Evolutionary conservation across 2,329 filamentous ascomycete genomes (phyloP), one percentile per base, ranked within the genome.

Genomic region (Epichloe brachyelytri): DNA sequence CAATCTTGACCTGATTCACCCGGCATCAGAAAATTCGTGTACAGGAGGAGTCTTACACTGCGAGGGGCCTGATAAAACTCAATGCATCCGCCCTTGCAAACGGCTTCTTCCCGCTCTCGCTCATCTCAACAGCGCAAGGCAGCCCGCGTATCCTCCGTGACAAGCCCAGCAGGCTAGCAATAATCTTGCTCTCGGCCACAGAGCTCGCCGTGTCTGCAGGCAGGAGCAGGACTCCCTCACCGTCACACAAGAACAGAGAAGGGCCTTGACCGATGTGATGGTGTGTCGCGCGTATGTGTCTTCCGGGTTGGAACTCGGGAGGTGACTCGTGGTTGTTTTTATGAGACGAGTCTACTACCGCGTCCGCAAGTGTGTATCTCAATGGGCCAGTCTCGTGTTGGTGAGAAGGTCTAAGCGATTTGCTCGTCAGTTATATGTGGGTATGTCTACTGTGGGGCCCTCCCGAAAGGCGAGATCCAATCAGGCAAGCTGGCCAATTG

Each of bases 161-260:
- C 22, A 48, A 26, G 33, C 36, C 46, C n/a, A 48, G 46, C n/a
- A 48, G 46, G 46, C 46, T 48, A n/a, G 46, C 46, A n/a, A 40
- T 17, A 48, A 48, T 19, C 46, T 22, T 19, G 12, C 26, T 17
- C 17, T 38, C 12, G 5, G 19, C 19, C 34, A 46, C 12, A 40
- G 17, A 20, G 15, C 14, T 30, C 17, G 36, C n/a, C 8, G 20
- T 19, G 40, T 43, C 8, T 43, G 20, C 40, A 12, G 40, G 40
- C 40, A 20, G 20, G 2, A 48, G 37, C 20, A 41, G 17, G 30
- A 40, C 17, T 17, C 37, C 46, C 14, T 48, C 17, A n/a, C 46
- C n/a, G 19, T 26, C 22, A 33, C 46, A 40, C 26, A 41, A 14
- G 46, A 37, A 40, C 20, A 48, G 39, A 8, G 46, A 40, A n/a